phyloP scores from a whole-genome alignment of 2,329 filamentous ascomycete genomes.

The Pezicula neosporulosa region DNA sequence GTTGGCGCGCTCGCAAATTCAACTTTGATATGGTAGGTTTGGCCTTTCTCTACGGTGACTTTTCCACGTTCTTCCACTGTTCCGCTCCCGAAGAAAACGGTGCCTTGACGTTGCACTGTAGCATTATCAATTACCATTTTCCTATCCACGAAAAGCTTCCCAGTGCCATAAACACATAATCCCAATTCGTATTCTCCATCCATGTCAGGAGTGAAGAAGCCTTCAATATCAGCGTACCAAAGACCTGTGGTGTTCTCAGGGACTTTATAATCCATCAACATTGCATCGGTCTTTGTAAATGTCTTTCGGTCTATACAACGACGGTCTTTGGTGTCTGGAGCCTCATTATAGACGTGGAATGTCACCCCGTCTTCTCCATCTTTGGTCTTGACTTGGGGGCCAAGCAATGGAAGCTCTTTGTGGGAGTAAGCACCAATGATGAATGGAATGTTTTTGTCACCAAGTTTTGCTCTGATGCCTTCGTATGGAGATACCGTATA shows the following conservation, averaged over 20 bases:
- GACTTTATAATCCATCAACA: conserved; percentile 48
- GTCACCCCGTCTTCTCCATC: conserved; percentile 48
- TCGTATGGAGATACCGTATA: conserved; percentile 68
- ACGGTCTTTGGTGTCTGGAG: conserved; percentile 41
- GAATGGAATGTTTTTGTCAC: conserved; percentile 38
- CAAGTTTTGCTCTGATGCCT: conserved; percentile 55
- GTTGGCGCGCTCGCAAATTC: conserved; percentile 53
- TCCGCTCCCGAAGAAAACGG: conserved; percentile 24
- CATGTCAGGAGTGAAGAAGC: conserved; percentile 17
- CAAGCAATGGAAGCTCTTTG: conserved; percentile 56
- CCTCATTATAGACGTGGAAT: conserved; percentile 61
- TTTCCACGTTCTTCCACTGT: conserved; percentile 24
- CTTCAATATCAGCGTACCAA: conserved; percentile 33
- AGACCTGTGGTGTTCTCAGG: conserved; percentile 26
- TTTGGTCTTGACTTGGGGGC: conserved; percentile 42
- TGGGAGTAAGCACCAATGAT: conserved; percentile 60
- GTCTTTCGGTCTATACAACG: conserved; percentile 47
- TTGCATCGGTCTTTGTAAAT: conserved; percentile 37
- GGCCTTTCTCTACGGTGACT: conserved; percentile 12
- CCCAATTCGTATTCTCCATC: conserved; percentile 24
- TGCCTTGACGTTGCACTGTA: conserved; percentile 21
- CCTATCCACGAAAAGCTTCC: conserved; percentile 28
- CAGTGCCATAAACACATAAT: conserved; percentile 24
- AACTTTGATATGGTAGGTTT: conserved; percentile 21
- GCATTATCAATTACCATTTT: conserved; percentile 30